phyloP scores from a whole-genome alignment of 805 yeast genomes.

The Kodamaea jinghongensis region DNA sequence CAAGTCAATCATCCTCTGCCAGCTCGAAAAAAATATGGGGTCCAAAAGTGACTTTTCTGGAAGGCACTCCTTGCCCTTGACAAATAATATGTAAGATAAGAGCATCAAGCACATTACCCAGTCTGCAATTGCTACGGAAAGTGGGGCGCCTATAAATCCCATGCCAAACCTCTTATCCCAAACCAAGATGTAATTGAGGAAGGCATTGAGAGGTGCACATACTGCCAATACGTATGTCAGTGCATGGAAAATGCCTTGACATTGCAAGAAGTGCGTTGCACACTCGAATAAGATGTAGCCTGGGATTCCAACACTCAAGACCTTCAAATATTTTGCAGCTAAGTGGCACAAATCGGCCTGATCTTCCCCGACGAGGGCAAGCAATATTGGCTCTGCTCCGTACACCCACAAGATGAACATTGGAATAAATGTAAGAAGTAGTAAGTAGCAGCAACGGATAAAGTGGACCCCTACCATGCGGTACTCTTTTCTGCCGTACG shows the following conservation, averaged over 20 bases:
- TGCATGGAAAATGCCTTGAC: conserved; percentile 79
- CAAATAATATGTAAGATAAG: conserved; percentile 42
- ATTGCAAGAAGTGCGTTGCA: conserved; percentile 69
- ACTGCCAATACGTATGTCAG: conserved; percentile 66
- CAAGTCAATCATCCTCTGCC: conserved; percentile 61
- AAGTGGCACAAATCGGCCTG: conserved; percentile 35
- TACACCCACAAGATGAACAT: conserved; percentile 61
- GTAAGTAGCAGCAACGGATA: conserved; percentile 61
- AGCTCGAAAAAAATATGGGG: conserved; percentile 42
- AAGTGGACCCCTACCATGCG: conserved; percentile 66
- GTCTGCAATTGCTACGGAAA: conserved; percentile 67
- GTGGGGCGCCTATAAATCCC: conserved; percentile 77
- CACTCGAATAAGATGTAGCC: conserved; percentile 73
- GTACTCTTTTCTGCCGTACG: conserved; percentile 66
- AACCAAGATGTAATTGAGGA: conserved; percentile 65
- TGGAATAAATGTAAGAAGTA: conserved; percentile 50
- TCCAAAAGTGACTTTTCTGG: conserved; percentile 29
- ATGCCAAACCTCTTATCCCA: conserved; percentile 55
- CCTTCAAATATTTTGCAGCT: conserved; percentile 57
- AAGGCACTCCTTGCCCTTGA: conserved; percentile 47
- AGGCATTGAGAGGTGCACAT: conserved; percentile 73
- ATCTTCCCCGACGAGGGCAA: conserved; percentile 13
- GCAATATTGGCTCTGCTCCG: conserved; percentile 50
- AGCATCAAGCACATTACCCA: conserved; percentile 66
- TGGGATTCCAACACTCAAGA: conserved; percentile 64